Percentiles rank a stretch among this genome's conserved stretches.
phyloP scores from a whole-genome alignment of 2,329 filamentous ascomycete species.

The Chaetomiaceae sp. region DNA sequence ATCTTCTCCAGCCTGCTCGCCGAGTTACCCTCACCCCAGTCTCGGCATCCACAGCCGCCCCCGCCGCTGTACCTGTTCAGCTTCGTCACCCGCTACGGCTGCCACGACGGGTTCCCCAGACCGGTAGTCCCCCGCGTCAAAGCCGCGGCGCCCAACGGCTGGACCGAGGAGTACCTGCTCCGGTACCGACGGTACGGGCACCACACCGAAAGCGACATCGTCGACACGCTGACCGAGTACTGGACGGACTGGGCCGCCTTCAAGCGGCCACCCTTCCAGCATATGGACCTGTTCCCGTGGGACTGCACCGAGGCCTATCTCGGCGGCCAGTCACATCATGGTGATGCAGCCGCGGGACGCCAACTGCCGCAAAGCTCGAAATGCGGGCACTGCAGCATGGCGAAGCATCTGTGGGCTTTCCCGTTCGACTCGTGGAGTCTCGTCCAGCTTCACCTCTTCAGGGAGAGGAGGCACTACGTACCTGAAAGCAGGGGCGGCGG shows the following conservation, averaged over 20 bases:
- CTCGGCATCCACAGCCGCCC: too few relatives aligned
- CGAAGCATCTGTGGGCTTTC: slow-evolving; percentile 43
- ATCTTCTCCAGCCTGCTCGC: neutral
- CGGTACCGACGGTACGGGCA: slow-evolving; percentile 37
- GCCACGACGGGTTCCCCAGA: neutral
- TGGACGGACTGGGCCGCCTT: slow-evolving; percentile 45
- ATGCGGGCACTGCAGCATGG: slow-evolving; percentile 39
- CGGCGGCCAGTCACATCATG: slow-evolving; percentile 32
- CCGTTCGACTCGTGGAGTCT: slow-evolving; percentile 44
- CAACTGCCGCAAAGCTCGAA: too few relatives aligned
- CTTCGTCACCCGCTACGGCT: slow-evolving; percentile 18
- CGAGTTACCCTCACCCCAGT: too few relatives aligned
- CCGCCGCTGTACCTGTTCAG: slow-evolving; percentile 20
- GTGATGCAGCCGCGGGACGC: too few relatives aligned
- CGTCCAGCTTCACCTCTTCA: slow-evolving; percentile 35
- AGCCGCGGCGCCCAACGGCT: slow-evolving; percentile 30
- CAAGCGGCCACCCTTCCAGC: slow-evolving; percentile 35
- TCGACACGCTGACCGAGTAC: slow-evolving; percentile 42
- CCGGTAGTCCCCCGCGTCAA: neutral
- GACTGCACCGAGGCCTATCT: slow-evolving; percentile 41
- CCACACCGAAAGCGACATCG: slow-evolving; percentile 39
- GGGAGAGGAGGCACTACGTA: slow-evolving; percentile 19
- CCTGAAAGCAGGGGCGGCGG: too few relatives aligned
- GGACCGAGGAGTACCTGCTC: slow-evolving; percentile 41
- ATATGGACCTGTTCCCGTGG: slow-evolving; percentile 43